Conservation (phyloP, 164 flowering plant genomes). For the Kalanchoe fedtschenkoi region DNA sequence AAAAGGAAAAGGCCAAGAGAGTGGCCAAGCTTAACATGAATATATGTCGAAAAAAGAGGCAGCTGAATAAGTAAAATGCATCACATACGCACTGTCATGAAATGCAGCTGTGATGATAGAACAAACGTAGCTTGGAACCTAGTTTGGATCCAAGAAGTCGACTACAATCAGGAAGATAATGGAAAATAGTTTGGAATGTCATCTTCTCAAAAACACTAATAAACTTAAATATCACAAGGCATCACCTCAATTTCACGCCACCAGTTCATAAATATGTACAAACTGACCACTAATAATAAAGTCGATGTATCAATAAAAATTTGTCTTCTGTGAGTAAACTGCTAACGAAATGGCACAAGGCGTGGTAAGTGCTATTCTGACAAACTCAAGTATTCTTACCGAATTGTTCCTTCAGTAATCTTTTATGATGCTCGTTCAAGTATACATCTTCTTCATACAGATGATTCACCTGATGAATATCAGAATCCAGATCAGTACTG, state of each 20-base stretch:
- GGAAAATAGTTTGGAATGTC: background rate
- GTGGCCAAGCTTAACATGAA: background rate
- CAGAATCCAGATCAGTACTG: constrained; percentile 2
- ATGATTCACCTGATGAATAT: constrained; percentile 32
- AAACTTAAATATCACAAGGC: background rate
- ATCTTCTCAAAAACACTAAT: too few relatives aligned
- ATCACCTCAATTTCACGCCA: background rate
- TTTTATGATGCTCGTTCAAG: constrained; percentile 49
- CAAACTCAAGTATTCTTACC: constrained; percentile 32
- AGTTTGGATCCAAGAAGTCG: background rate
- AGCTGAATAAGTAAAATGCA: background rate
- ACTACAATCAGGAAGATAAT: background rate
- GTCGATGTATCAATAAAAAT: background rate
- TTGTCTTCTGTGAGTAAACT: background rate
- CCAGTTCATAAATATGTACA: background rate
- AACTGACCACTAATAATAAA: background rate
- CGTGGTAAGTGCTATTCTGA: background rate
- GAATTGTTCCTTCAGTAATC: constrained; percentile 61
- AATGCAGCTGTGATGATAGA: too few relatives aligned
- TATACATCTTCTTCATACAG: constrained; percentile 45
- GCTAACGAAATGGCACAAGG: background rate
- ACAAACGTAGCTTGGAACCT: background rate
- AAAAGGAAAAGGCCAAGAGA: background rate
- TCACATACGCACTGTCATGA: too few relatives aligned
- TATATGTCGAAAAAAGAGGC: background rate